A percentile compares a stretch with the other conserved stretches of the same genome.
Conservation (phyloP, 345 rosid genomes). For the Eucalyptus polyanthemos region DNA sequence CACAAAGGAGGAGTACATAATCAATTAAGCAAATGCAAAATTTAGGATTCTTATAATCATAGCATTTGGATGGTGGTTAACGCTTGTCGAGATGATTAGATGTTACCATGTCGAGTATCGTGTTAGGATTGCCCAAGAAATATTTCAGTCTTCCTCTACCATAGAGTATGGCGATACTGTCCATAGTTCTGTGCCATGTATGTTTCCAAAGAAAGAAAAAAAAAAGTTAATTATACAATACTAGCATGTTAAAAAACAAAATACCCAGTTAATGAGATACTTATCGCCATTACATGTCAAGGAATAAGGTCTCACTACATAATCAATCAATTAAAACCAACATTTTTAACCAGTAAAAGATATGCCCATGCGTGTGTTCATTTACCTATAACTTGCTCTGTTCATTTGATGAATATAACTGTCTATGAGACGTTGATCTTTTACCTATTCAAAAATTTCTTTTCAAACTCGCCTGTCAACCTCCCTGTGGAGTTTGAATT, state of each 20-base stretch:
- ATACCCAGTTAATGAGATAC: not conserved
- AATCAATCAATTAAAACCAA: not conserved
- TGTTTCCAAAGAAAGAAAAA: no score
- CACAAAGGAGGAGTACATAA: no score
- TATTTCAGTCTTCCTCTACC: no score
- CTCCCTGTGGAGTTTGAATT: not conserved
- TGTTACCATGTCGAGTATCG: no score
- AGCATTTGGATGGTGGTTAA: no score
- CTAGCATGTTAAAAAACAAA: not conserved
- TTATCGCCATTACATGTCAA: not conserved
- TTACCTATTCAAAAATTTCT: not conserved
- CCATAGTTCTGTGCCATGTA: no score
- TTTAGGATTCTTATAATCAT: no score
- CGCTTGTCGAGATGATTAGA: not conserved
- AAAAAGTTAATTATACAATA: not conserved
- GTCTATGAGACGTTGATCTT: not conserved
- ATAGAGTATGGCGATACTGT: no score
- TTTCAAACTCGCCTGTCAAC: not conserved
- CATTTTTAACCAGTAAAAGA: not conserved
- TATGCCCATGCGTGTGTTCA: no score
- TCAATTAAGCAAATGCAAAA: no score
- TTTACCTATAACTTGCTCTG: not conserved
- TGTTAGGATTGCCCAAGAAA: no score
- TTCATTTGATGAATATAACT: not conserved
- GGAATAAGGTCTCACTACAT: not conserved